Base-by-base conservation (phyloP, 768 basidiomycete genomes). In the Lyophyllum atratum region DNA sequence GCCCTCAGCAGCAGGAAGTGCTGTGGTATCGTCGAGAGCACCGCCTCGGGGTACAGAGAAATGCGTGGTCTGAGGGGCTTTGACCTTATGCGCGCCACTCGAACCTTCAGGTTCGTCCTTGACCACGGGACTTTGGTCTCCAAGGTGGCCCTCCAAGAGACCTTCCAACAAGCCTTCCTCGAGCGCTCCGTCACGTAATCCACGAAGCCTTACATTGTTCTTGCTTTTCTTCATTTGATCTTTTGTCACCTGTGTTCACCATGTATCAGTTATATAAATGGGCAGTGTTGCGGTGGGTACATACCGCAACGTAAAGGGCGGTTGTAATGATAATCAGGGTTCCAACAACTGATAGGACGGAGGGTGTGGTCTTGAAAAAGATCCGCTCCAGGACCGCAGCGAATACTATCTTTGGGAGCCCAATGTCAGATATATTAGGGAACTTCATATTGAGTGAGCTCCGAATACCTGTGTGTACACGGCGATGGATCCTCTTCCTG, bases 241-340 rank as follows among this genome's bases (percentile, higher is more conserved):
- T 15, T 62, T 59, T 9, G 61, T 54, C 4, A 62, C 19, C 61
- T 62, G 15, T 45, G 4, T 9, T 17, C 19, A 29, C 2, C 14
- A 22, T 29, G 11, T 15, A n/a, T n/a, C n/a, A n/a, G n/a, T n/a
- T n/a, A n/a, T n/a, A n/a, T n/a, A n/a, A n/a, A n/a, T n/a, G n/a
- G n/a, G n/a, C n/a, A n/a, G n/a, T n/a, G n/a, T n/a, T n/a, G n/a
- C n/a, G n/a, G n/a, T n/a, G n/a, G n/a, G 25, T 24, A 70, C 82
- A 59, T 70, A 91, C 87, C 9, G 83, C 87, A 29, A 87, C 82
- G 66, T 83, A 90, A 22, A 86, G 60, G 0, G 89, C 89, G 10
- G 83, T 79, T 1, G 73, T 61, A 33, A 91, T 68, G 60, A 92
- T 93, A 55, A 92, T 82, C 4, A 74, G 43, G 1, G 84, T 85